Percentiles rank a stretch among this genome's conserved stretches.
phyloP scores from a whole-genome alignment of 306 rosid genomes.

The Prinsepia uniflora region DNA sequence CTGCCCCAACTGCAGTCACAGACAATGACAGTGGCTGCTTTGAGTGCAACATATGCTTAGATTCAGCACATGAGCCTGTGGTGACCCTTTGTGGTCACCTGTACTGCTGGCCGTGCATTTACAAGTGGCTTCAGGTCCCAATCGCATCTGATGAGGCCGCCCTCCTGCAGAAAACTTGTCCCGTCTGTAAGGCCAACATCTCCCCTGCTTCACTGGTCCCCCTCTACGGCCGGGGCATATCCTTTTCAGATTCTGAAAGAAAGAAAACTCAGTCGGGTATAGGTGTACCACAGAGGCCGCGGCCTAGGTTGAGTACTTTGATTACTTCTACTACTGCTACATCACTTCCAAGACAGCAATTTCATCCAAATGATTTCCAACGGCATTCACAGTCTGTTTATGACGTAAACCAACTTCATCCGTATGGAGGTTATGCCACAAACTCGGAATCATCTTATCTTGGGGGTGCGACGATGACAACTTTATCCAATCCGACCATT shows the following conservation, averaged over 20 bases:
- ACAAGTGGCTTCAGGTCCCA: slow-evolving; percentile 73
- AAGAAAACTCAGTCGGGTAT: slow-evolving; percentile 47
- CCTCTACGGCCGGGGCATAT: slow-evolving; percentile 77
- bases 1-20: slow-evolving; percentile 30
- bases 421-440: slow-evolving; percentile 44
- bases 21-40: slow-evolving; percentile 51
- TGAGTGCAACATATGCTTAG: slow-evolving; percentile 89
- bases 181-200: slow-evolving; percentile 77
- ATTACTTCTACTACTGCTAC: slow-evolving; percentile 34
- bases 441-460: slow-evolving; percentile 38
- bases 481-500: slow-evolving; percentile 56
- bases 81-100: slow-evolving; percentile 94
- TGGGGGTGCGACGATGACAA: slow-evolving; percentile 51
- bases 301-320: slow-evolving; percentile 39
- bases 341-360: slow-evolving; percentile 36
- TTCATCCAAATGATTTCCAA: slow-evolving; percentile 45
- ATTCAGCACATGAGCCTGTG: slow-evolving; percentile 77
- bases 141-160: slow-evolving; percentile 41
- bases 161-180: slow-evolving; percentile 47
- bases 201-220: slow-evolving; percentile 65
- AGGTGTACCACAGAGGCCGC: slow-evolving; percentile 65
- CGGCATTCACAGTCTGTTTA: slow-evolving; percentile 43
- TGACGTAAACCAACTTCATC: slow-evolving; percentile 45
- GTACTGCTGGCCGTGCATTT: slow-evolving; percentile 93
- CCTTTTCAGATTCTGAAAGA: slow-evolving; percentile 41